phyloP scores from a whole-genome alignment of 163 green algal genomes.

The Scenedesmus sp. region DNA sequence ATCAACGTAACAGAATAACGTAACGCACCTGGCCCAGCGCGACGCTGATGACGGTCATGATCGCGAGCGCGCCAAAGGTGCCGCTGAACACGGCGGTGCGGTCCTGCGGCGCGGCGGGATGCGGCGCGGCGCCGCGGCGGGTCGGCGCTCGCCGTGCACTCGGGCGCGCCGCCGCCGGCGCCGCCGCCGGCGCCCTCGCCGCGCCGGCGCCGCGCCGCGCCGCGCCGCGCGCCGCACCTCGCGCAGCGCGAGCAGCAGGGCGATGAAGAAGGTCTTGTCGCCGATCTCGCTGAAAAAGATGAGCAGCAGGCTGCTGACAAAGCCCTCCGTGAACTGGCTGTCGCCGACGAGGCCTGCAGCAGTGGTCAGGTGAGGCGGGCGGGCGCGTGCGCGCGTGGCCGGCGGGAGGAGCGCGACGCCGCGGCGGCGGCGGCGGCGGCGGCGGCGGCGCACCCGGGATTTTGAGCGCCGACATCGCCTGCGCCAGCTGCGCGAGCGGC shows the following conservation, averaged over 20 bases:
- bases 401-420: no score
- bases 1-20: neutral
- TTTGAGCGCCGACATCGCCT: slow-evolving; percentile 12
- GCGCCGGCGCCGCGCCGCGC: slow-evolving; percentile 35
- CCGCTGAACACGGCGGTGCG: slow-evolving; percentile 78
- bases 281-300: slow-evolving; percentile 98
- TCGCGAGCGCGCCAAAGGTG: slow-evolving; percentile 90
- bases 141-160: no score
- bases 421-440: neutral
- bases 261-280: slow-evolving; percentile 99
- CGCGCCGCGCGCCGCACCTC: slow-evolving; percentile 25
- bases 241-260: slow-evolving; percentile 86
- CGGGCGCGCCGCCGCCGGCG: no score
- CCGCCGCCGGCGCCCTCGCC: no score
- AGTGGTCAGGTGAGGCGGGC: no score
- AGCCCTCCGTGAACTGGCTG: slow-evolving; percentile 78
- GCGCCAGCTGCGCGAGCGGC: slow-evolving; percentile 23
- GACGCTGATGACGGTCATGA: slow-evolving; percentile 97
- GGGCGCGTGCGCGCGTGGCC: no score
- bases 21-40: slow-evolving; percentile 58
- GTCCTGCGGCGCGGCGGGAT: slow-evolving; percentile 69
- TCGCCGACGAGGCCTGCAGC: slow-evolving; percentile 81
- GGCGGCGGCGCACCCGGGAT: slow-evolving; percentile 11
- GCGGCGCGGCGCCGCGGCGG: no score
- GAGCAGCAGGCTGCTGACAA: slow-evolving; percentile 91